Percentiles rank a stretch among this genome's conserved stretches.
Conservation (phyloP, 164 flowering plant genomes). For the Pachysandra terminalis region DNA sequence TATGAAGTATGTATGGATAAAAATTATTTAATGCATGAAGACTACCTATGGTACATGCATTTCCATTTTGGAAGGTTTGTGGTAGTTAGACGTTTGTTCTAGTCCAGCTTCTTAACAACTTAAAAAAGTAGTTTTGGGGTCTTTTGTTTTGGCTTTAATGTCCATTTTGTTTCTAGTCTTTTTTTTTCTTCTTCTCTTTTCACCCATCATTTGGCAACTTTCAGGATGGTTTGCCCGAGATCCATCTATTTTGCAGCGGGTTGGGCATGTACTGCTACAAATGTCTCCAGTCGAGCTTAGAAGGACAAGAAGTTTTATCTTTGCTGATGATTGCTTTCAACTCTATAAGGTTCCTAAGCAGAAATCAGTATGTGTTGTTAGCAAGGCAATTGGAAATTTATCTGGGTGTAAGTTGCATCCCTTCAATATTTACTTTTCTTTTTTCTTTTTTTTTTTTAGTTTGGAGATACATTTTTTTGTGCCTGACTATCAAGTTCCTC, state of each 20-base stretch:
- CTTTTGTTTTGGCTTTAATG: not conserved
- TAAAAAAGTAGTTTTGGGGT: no score
- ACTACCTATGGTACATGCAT: no score
- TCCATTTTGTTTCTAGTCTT: not conserved
- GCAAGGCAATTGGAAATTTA: constrained; percentile 54
- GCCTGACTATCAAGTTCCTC: not conserved
- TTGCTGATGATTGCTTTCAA: constrained; percentile 94
- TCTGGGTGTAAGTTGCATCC: constrained; percentile 78
- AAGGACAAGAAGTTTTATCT: constrained; percentile 58
- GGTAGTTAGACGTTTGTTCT: no score
- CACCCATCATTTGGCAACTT: constrained; percentile 1
- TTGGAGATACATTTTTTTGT: not conserved
- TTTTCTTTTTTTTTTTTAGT: not conserved
- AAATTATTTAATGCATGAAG: no score
- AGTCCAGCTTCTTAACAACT: no score
- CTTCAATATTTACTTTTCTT: not conserved
- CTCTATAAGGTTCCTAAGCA: constrained; percentile 68
- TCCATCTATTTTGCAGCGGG: constrained; percentile 66
- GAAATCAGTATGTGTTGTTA: constrained; percentile 53
- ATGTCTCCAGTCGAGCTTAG: constrained; percentile 43
- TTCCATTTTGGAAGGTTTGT: no score
- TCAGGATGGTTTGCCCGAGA: constrained; percentile 93
- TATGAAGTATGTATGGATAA: no score
- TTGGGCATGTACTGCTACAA: constrained; percentile 73
- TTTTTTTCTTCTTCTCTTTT: not conserved